These are phyloP conservation scores for Cephaloascus albidus DNA, from an alignment of 805 yeast species.

Conservation along the genomic window DNA sequence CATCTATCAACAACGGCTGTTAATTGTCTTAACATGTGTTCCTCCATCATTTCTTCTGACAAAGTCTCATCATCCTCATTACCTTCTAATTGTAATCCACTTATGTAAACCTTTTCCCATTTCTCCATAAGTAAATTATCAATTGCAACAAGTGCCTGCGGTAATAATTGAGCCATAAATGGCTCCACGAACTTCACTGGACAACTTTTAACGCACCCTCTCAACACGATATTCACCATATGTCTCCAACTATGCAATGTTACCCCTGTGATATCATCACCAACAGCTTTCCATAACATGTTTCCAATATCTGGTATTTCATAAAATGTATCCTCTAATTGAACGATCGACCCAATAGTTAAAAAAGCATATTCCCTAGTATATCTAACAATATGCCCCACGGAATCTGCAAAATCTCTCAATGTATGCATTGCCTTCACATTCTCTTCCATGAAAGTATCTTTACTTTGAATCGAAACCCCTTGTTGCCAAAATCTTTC, in stretches of 20 bases:
- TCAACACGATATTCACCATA: conserved; percentile 79
- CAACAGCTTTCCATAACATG: conserved; percentile 76
- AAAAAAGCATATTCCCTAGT: conserved; percentile 93
- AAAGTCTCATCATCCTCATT: conserved; percentile 70
- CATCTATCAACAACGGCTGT: conserved; percentile 87
- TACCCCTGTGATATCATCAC: conserved; percentile 77
- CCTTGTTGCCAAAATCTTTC: conserved; percentile 99
- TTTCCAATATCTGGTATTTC: conserved; percentile 76
- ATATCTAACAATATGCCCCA: conserved; percentile 91
- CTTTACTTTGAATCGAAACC: conserved; percentile 87
- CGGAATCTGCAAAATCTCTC: conserved; percentile 95
- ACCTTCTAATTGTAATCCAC: conserved; percentile 48
- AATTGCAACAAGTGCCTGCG: conserved; percentile 62
- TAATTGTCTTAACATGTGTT: conserved; percentile 83
- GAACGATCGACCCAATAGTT: conserved; percentile 83
- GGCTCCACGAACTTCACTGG: conserved; percentile 59
- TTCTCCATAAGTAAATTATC: conserved; percentile 64
- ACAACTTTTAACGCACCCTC: conserved; percentile 83
- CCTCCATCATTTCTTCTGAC: conserved; percentile 98
- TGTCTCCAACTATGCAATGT: conserved; percentile 97
- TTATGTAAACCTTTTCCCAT: conserved; percentile 64
- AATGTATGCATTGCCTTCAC: conserved; percentile 90
- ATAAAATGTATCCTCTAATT: conserved; percentile 81
- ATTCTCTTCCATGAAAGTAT: conserved; percentile 88
- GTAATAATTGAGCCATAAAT: conserved; percentile 73